Conservation (phyloP, 176 grass and related monocot genomes). For the Bromus sterilis region DNA sequence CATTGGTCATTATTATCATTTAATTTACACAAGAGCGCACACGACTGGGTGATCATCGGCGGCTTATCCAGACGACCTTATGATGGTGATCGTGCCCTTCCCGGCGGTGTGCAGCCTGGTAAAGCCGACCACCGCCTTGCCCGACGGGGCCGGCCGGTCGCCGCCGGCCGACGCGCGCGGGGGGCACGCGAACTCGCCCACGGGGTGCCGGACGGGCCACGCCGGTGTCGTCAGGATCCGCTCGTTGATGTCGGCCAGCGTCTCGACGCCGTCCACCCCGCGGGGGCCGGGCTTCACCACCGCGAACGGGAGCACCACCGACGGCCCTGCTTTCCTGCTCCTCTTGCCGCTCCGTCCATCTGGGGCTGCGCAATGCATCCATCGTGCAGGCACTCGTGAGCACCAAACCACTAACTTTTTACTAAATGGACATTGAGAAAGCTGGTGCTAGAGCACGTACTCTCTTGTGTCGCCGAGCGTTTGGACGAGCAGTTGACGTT, state of each 20-base stretch:
- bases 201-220: slow-evolving; percentile 54
- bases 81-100: slow-evolving; percentile 54
- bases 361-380: not conserved
- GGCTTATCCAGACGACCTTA: slow-evolving; percentile 50
- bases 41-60: not conserved
- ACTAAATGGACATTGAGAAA: not conserved
- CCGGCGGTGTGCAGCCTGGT: slow-evolving; percentile 50
- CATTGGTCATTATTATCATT: not conserved
- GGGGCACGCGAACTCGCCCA: slow-evolving; percentile 47
- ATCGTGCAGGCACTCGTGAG: not conserved
- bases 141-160: slow-evolving; percentile 38
- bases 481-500: slow-evolving; percentile 2
- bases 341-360: not conserved
- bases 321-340: not conserved
- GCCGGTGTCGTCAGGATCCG: slow-evolving; percentile 46
- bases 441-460: not conserved
- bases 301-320: slow-evolving; percentile 43
- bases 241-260: slow-evolving; percentile 60
- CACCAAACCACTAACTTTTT: not conserved
- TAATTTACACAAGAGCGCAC: not conserved
- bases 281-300: slow-evolving; percentile 56
- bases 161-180: slow-evolving; percentile 13
- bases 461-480: not conserved
- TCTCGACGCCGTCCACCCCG: slow-evolving; percentile 42
- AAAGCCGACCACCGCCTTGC: slow-evolving; percentile 43